These are phyloP conservation scores for Phytophthora hybrid DNA, from an alignment of 352 stramenopile species.

Conservation along the genomic window DNA sequence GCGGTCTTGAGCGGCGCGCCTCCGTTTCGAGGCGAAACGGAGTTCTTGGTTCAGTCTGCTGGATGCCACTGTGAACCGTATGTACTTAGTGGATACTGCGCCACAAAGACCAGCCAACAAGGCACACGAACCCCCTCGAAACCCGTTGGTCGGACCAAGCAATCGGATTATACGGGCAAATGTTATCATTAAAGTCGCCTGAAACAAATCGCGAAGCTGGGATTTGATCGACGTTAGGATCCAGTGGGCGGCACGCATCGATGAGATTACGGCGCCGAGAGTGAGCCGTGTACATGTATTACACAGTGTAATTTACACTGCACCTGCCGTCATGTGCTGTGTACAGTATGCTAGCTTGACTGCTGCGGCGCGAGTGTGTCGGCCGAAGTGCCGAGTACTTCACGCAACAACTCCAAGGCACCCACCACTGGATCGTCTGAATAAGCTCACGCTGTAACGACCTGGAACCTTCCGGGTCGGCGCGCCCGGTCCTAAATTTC, in stretches of 20 bases:
- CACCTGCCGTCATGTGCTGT: too few species aligned
- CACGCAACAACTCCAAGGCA: conserved; percentile 22
- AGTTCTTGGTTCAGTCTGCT: too few species aligned
- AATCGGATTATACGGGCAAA: conserved; percentile 7
- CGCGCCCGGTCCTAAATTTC: conserved; percentile 21
- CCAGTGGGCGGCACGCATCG: neutral
- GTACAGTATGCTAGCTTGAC: neutral
- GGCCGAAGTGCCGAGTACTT: neutral
- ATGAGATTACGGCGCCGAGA: conserved; percentile 13
- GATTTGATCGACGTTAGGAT: conserved; percentile 18
- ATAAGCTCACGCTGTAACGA: conserved; percentile 27
- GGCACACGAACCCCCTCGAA: conserved; percentile 16
- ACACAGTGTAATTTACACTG: too few species aligned
- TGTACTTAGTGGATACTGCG: conserved; percentile 31
- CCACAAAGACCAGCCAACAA: conserved; percentile 23
- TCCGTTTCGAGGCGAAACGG: too few species aligned
- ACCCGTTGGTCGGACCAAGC: conserved; percentile 16
- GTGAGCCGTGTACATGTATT: neutral
- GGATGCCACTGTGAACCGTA: too few species aligned
- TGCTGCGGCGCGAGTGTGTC: neutral
- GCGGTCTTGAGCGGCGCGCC: neutral
- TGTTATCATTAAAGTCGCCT: neutral
- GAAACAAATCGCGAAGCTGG: conserved; percentile 32
- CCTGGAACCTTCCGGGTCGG: conserved; percentile 25
- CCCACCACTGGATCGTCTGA: conserved; percentile 16